phyloP scores from a whole-genome alignment of 768 basidiomycete species.

The Tricholoma bakamatsutake region DNA sequence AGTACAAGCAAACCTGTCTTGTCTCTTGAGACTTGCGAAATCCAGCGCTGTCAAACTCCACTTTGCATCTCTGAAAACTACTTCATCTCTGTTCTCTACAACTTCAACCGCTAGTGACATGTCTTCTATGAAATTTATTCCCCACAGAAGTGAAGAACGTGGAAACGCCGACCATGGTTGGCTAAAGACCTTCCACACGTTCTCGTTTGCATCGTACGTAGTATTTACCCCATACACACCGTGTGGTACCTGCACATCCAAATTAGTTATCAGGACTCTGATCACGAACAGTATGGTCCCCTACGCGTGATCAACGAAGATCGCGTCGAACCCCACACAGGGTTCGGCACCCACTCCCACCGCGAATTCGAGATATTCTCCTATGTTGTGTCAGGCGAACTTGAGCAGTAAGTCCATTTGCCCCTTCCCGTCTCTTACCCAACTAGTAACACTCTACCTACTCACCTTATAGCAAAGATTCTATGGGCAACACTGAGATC shows the following conservation, averaged over 20 bases:
- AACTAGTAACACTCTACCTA: background rate
- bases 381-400: conserved; percentile 72
- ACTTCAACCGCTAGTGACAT: conserved; percentile 13
- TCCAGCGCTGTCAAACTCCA: conserved; percentile 24
- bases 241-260: background rate
- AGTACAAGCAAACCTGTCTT: conserved; percentile 30
- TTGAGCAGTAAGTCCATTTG: conserved; percentile 65
- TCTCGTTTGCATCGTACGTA: conserved; percentile 65
- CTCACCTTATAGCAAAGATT: conserved; percentile 64
- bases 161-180: conserved; percentile 78
- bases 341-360: conserved; percentile 85
- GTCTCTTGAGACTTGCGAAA: conserved; percentile 32
- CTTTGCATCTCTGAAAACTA: conserved; percentile 7
- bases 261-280: conserved; percentile 52
- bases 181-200: conserved; percentile 86
- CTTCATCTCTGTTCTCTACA: conserved; percentile 10
- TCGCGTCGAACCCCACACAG: conserved; percentile 66
- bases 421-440: background rate
- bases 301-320: conserved; percentile 94
- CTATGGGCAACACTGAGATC: conserved; percentile 87
- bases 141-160: conserved; percentile 56
- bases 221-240: background rate
- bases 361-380: conserved; percentile 89
- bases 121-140: conserved; percentile 35
- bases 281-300: conserved; percentile 58